Base-by-base conservation (phyloP, 2,329 filamentous ascomycete genomes). In the Davidsoniella eucalypti region DNA sequence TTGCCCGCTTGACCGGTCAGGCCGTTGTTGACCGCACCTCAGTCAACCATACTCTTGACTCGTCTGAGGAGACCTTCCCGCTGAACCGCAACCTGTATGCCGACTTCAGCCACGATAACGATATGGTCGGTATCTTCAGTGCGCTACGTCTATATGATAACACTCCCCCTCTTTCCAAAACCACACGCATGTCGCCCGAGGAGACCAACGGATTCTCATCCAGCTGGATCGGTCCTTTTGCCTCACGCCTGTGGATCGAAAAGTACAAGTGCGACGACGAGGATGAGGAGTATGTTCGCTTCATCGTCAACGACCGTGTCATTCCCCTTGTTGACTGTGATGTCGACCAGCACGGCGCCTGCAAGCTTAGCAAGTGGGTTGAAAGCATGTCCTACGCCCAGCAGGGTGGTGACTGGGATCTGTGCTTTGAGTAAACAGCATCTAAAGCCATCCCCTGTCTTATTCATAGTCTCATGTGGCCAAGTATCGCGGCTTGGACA, bases 81-180 rank as follows among this genome's bases (percentile, higher is more conserved):
- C 67, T 94, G 0, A 71, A 73, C 54, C 64, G 68, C 41, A 66
- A 66, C 9, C 65, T 94, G 1, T 95, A 93, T 59, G 87, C 86
- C 0, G 88, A 95, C 64, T 94, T 95, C 61, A 85, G 80, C 55
- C 88, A 95, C 64, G 88, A 95, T 64, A 94, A 93, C 62, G 80
- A 83, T 60, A 87, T 95, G 78, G 77, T 76, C 26, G 73, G 75
- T 6, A 77, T 93, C 5, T 84, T 84, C 60, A 78, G 78, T 4
- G 86, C 87, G 0, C 61, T 95, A 55, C 84, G 87, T 0, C 66
- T 94, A 23, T 94, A 87, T 65, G 84, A 87, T 56, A 65, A 64
- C 41, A 85, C 78, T 0, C 58, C 61, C 12, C 67, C 71, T 9
- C 65, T 82, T 21, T 69, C 73, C 2, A 71, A 70, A 18, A 68